Base-by-base conservation (phyloP, 2,329 filamentous ascomycete species). In the Paramyrothecium sp. region DNA sequence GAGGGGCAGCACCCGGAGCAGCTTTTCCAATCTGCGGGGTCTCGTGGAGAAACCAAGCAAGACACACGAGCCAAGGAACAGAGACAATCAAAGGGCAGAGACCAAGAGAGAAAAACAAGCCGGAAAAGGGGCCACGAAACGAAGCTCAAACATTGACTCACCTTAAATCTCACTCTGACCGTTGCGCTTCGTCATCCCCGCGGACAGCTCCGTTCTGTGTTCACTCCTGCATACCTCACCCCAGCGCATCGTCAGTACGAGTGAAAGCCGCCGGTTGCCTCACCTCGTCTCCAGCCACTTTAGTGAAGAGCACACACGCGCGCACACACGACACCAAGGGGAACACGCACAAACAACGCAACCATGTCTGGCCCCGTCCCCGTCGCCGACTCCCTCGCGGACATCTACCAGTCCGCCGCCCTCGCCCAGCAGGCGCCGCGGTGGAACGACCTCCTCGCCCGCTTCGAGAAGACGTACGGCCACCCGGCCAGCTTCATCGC, bases 321-420 rank as follows among this genome's bases (percentile, higher is more conserved):
- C 33, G 13, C 38, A 44, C 16, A 38, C 33, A 44, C n/a, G 13
- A 44, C 13, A 19, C 13, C 38, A 3, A 44, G n/a, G 26, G 26
- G 10, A 30, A 30, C 26, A 34, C 54, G 62, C 26, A 5, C 26
- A 30, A 51, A 30, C 11, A 30, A 44, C 51, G 44, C 44, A 53
- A 54, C 33, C 47, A 75, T 88, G 85, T 77, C 82, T 34, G 78
- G 77, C 53, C 69, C 77, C 16, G 92, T 97, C 54, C 93, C 93
- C 58, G 85, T 89, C 62, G 89, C 90, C 57, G 83, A 82, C 64
- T 88, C 89, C 26, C 81, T 97, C 65, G 80, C 85, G 64, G 89
- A 94, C 71, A 91, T 97, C 69, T 98, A 98, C 76, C 89, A 91
- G 20, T 77, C 85, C 33, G 86, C 92, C 71, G 87, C 89, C 51